Base-by-base conservation (phyloP, 2,329 filamentous ascomycete genomes). In the Aspergillus novofumigatus region DNA sequence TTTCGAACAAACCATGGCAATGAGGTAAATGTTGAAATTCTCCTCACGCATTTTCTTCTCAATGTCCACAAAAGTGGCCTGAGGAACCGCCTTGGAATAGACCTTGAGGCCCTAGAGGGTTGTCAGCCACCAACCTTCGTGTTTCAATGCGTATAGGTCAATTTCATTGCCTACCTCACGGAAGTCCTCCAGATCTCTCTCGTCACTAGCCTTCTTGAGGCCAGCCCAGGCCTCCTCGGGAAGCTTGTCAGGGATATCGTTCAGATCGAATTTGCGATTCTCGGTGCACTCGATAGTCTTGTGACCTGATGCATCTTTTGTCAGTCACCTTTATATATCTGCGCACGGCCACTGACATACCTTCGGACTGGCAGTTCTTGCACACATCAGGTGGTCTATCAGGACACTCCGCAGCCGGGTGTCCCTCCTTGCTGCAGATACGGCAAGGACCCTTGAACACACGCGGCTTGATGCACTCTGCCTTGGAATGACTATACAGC, bases 41-140 rank as follows among this genome's bases (percentile, higher is more conserved):
- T 81, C 77, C 6, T 74, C 69, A 9, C 81, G 81, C 60, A 85
- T 77, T 51, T 77, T 77, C 21, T 72, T 71, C 63, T 84, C 82
- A 9, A 85, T 77, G 1, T 77, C 77, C 10, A 68, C 70, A 56
- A 77, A 84, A 57, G 68, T 78, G 54, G 75, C 79, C 59, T 69
- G 56, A 2, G 76, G 77, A 28, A 71, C 71, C 2, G 78, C 77
- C 57, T 83, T 82, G 59, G 76, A 76, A 58, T 84, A 84, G 3
- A 81, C 70, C 59, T 77, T 76, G 47, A 85, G 63, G 3, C 73
- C 76, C 73, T 80, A 53, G 26, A 38, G 23, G 47, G 25, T 60
- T 52, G 61, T 52, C 66, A 44, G 17, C 48, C 10, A 20, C n/a
- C 14, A 17, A 28, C 10, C 23, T 5, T 17, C 23, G 3, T 4